Conservation (phyloP, 345 rosid genomes). For the Populus ilicifolia region DNA sequence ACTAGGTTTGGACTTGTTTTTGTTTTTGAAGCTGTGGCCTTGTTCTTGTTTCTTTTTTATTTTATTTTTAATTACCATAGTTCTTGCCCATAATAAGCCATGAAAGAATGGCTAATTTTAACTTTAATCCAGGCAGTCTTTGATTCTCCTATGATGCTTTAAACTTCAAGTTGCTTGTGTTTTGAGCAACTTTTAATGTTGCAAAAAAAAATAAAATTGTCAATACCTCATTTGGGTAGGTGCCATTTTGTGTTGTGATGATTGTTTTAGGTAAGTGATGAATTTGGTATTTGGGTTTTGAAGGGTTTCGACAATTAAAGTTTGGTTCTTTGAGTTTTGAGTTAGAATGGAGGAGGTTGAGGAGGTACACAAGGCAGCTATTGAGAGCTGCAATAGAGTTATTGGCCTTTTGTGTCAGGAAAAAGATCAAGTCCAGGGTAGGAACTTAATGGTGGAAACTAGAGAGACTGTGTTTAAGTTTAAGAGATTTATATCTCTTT, state of each 20-base stretch:
- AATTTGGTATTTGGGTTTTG: constrained; percentile 8
- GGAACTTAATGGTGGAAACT: constrained; percentile 44
- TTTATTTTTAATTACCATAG: not conserved
- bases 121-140: constrained; percentile 9
- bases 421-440: constrained; percentile 32
- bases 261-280: not conserved
- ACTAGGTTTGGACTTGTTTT: not conserved
- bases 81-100: not conserved
- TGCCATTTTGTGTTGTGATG: constrained; percentile 1
- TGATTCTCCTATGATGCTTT: constrained; percentile 10
- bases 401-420: constrained; percentile 45
- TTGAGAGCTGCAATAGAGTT: constrained; percentile 35
- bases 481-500: constrained; percentile 56
- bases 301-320: constrained; percentile 8
- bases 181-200: not conserved
- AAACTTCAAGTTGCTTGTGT: constrained; percentile 1
- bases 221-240: constrained; percentile 1
- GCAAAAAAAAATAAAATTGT: not conserved
- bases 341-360: constrained; percentile 25
- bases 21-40: constrained; percentile 3
- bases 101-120: not conserved
- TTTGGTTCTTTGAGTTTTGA: constrained; percentile 14
- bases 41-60: not conserved
- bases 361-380: constrained; percentile 22
- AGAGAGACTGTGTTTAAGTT: constrained; percentile 50